A percentile compares a stretch with the other conserved stretches of the same genome.
phyloP scores from a whole-genome alignment of 2,329 filamentous ascomycete genomes.

The Penicillium sp. region DNA sequence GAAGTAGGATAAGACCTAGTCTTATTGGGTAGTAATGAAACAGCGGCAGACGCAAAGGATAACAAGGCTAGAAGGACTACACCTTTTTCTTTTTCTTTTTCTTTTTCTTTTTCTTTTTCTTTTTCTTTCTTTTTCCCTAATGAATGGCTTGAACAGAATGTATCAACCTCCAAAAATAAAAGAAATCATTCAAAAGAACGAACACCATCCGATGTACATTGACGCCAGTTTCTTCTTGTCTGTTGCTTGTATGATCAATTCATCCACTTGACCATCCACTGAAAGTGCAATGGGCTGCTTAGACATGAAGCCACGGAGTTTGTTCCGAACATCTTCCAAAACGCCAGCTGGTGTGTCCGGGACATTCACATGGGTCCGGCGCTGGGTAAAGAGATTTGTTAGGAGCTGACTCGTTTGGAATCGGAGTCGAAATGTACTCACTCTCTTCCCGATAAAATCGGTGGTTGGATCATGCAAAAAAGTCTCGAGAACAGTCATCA shows the following conservation, averaged over 20 bases:
- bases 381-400: slow-evolving; percentile 32
- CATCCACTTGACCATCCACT: slow-evolving; percentile 96
- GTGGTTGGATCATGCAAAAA: slow-evolving; percentile 97
- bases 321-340: slow-evolving; percentile 81
- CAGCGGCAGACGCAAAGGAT: neutral
- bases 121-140: neutral
- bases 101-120: neutral
- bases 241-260: slow-evolving; percentile 82
- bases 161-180: neutral
- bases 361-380: slow-evolving; percentile 51
- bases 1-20: neutral
- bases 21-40: neutral
- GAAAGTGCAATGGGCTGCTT: slow-evolving; percentile 89
- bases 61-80: neutral
- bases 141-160: neutral
- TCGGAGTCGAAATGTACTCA: slow-evolving; percentile 22
- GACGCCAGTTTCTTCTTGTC: slow-evolving; percentile 74
- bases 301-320: slow-evolving; percentile 77
- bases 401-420: neutral
- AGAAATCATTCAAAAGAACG: slow-evolving; percentile 54
- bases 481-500: slow-evolving; percentile 96
- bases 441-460: slow-evolving; percentile 77
- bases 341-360: slow-evolving; percentile 74
- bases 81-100: neutral
- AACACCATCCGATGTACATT: slow-evolving; percentile 97